Evolutionary conservation across 169 alveolate genomes (phyloP).

Genomic region (Perkinsus marinus): DNA sequence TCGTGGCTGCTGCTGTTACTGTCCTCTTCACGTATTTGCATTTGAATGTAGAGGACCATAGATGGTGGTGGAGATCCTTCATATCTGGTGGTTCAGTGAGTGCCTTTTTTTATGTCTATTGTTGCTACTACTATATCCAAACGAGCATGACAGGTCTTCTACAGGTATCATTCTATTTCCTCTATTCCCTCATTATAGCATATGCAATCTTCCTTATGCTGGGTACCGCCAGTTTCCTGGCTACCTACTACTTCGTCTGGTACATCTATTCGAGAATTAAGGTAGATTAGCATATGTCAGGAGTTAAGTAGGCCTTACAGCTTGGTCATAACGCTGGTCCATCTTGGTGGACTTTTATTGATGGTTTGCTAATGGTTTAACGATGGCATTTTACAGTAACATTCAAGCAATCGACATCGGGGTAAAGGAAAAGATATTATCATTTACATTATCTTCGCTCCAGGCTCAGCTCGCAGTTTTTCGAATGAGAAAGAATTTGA

Average conservation of each 20-base stretch:
- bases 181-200: slow-evolving; percentile 5
- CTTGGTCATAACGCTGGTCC: no score
- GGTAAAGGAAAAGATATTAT: no score
- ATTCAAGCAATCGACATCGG: no score
- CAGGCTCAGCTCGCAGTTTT: no score
- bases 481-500: background rate
- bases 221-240: background rate
- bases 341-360: no score
- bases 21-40: slow-evolving; percentile 14
- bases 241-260: background rate
- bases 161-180: background rate
- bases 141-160: background rate
- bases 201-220: slow-evolving; percentile 4
- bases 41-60: slow-evolving; percentile 14
- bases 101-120: background rate
- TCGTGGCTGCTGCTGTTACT: slow-evolving; percentile 18
- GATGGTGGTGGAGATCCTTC: slow-evolving; percentile 27
- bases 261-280: slow-evolving; percentile 6
- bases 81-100: background rate
- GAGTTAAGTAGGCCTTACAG: no score
- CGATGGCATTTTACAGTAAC: no score
- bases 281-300: background rate
- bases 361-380: no score
- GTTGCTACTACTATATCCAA: background rate
- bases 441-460: no score